Evolutionary conservation across 2,329 filamentous ascomycete species (phyloP), one percentile per base, ranked within the genome.

Genomic region (Calonectria honghensis): DNA sequence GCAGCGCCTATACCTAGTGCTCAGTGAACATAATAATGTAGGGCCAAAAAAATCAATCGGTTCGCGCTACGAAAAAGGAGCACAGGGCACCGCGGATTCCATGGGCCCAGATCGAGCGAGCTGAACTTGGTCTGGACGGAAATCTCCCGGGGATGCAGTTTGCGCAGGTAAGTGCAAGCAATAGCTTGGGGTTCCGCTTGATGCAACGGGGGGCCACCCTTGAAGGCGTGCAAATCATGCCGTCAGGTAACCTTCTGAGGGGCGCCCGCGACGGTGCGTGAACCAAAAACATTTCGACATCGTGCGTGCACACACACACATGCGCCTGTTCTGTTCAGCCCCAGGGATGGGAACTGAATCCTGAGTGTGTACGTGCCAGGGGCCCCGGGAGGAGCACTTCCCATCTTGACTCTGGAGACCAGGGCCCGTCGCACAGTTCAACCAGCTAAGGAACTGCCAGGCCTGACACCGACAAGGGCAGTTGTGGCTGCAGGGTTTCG

Each of bases 111-210:
- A 69, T 69, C 57, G 65, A 73, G 48, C 45, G 61, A 59, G 52
- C 57, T 63, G 57, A 41, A 27, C 35, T 41, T 27, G 41, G 68
- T 13, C 63, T 24, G 24, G 50, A 41, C 37, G 65, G 37, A 64
- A 69, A 68, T 73, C 67, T 73, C 72, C 71, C 72, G 61, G 41
- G 51, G 67, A 54, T 45, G 41, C 41, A 67, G 67, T 61, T 73
- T 70, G n/a, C n/a, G 39, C 66, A 18, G 59, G 59, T 66, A 18
- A 50, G 59, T 66, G 18, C 41, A 54, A 32, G 24, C 29, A 39
- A 59, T 18, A 65, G 51, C 41, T 70, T 31, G 51, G 51, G 57
- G 31, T 51, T 48, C 65, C 27, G 68, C 45, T 37, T 52, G 45
- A 27, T 39, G 20, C 37, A 39, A n/a, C 48, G 37, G 45, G 65